Conservation (phyloP, 163 green algal species). For the Scenedesmus sp. region DNA sequence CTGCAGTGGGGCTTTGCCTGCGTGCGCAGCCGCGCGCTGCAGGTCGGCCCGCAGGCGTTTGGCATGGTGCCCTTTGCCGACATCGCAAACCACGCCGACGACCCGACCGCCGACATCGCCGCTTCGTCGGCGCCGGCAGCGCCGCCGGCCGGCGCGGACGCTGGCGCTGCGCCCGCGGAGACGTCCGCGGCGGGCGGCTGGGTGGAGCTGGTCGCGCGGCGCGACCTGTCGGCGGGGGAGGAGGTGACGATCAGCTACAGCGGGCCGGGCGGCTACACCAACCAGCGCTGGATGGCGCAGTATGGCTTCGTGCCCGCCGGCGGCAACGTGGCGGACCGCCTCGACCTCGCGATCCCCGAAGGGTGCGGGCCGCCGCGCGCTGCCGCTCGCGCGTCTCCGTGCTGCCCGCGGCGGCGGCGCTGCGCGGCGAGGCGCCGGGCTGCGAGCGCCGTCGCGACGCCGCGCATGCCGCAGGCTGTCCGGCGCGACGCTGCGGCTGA, state of each 20-base stretch:
- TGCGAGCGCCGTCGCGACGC: neutral
- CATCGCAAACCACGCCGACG: conserved; percentile 48
- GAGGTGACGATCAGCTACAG: conserved; percentile 77
- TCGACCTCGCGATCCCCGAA: conserved; percentile 43
- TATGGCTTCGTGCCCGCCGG: conserved; percentile 71
- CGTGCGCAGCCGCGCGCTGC: conserved; percentile 61
- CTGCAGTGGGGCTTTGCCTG: conserved; percentile 74
- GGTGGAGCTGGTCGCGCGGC: conserved; percentile 63
- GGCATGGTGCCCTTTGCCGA: conserved; percentile 55
- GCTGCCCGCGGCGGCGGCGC: too few species aligned
- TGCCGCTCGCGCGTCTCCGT: too few species aligned
- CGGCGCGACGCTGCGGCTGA: conserved; percentile 8
- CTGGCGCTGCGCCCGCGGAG: neutral
- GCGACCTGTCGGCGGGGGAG: conserved; percentile 50
- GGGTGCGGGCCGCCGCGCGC: too few species aligned
- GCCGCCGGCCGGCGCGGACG: too few species aligned
- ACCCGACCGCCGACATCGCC: conserved; percentile 66
- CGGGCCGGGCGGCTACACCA: conserved; percentile 64
- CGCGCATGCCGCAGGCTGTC: neutral
- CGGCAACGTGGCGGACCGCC: conserved; percentile 65
- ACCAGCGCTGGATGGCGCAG: conserved; percentile 74
- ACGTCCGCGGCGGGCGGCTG: neutral
- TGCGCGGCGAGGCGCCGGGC: neutral
- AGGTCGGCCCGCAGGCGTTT: conserved; percentile 56
- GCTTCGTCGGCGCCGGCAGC: too few species aligned